phyloP scores from a whole-genome alignment of 768 basidiomycete species.

The Trametes maxima region DNA sequence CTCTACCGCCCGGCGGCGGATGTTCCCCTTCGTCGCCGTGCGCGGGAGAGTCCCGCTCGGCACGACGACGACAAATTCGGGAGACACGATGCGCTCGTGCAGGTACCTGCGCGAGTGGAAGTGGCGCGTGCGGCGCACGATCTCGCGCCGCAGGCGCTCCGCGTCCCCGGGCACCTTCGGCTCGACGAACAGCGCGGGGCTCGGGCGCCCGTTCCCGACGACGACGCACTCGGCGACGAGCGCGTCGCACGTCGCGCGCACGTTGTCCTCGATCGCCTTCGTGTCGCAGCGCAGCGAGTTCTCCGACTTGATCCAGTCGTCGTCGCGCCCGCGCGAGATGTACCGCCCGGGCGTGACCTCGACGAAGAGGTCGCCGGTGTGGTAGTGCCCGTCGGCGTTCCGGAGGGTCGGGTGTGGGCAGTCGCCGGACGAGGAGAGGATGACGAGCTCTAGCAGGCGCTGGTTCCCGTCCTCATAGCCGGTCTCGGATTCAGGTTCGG shows the following conservation, averaged over 20 bases:
- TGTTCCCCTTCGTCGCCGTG: slow-evolving; percentile 82
- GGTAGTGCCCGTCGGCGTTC: slow-evolving; percentile 67
- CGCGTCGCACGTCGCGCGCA: slow-evolving; percentile 61
- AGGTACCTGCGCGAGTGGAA: slow-evolving; percentile 78
- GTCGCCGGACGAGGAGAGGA: slow-evolving; percentile 66
- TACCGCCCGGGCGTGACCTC: slow-evolving; percentile 60
- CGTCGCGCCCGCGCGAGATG: slow-evolving; percentile 70
- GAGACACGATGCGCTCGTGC: slow-evolving; percentile 72
- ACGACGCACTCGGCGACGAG: slow-evolving; percentile 76
- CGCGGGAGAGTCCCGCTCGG: slow-evolving; percentile 67
- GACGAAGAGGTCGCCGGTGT: slow-evolving; percentile 82
- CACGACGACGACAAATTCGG: slow-evolving; percentile 70
- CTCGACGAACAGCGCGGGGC: slow-evolving; percentile 77
- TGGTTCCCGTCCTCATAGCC: slow-evolving; percentile 54
- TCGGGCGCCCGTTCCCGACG: slow-evolving; percentile 75
- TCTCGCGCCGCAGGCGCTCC: slow-evolving; percentile 64
- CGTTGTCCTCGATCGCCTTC: slow-evolving; percentile 79
- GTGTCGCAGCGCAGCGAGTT: slow-evolving; percentile 80
- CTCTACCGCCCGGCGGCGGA: slow-evolving; percentile 76
- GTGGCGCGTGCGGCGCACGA: slow-evolving; percentile 69
- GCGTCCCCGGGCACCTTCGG: slow-evolving; percentile 46
- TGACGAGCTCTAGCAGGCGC: slow-evolving; percentile 67
- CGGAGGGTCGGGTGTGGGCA: slow-evolving; percentile 66
- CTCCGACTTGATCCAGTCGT: slow-evolving; percentile 87
- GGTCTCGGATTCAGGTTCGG: slow-evolving; percentile 39